phyloP scores from a whole-genome alignment of 78 protist species.

The Dictyostelium citrinum region DNA sequence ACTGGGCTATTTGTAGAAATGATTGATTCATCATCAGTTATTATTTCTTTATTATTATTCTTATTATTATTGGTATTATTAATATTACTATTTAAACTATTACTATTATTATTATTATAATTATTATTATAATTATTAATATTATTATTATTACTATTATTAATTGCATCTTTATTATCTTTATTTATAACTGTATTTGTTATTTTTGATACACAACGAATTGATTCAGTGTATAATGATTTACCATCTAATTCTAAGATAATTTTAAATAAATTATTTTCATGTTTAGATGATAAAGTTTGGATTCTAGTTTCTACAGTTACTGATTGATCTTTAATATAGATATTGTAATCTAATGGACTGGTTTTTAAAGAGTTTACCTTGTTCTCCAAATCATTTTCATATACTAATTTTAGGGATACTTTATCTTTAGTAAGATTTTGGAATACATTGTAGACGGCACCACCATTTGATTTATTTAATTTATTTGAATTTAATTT shows the following conservation, averaged over 20 bases:
- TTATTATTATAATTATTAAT: neutral
- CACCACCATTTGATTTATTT: neutral
- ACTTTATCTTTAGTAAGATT: neutral
- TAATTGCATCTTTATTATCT: neutral
- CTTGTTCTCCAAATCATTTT: neutral
- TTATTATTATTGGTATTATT: neutral
- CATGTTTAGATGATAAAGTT: conserved; percentile 54
- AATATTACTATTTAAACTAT: neutral
- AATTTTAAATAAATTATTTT: conserved; percentile 23
- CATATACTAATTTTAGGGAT: conserved; percentile 28
- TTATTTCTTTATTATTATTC: neutral
- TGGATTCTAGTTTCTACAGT: conserved; percentile 53
- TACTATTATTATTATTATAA: neutral
- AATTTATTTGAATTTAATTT: neutral
- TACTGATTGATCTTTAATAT: neutral
- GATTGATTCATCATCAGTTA: neutral
- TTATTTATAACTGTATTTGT: neutral
- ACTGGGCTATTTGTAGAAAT: neutral
- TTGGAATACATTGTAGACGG: neutral
- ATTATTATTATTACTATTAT: neutral
- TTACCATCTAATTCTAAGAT: neutral
- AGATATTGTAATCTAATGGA: conserved; percentile 54
- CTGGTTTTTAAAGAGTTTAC: neutral
- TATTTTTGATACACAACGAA: conserved; percentile 60
- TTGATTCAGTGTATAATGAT: neutral